Evolutionary conservation across 2,329 filamentous ascomycete genomes (phyloP), one percentile per base, ranked within the genome.

Genomic region (Botryotinia narcissicola): DNA sequence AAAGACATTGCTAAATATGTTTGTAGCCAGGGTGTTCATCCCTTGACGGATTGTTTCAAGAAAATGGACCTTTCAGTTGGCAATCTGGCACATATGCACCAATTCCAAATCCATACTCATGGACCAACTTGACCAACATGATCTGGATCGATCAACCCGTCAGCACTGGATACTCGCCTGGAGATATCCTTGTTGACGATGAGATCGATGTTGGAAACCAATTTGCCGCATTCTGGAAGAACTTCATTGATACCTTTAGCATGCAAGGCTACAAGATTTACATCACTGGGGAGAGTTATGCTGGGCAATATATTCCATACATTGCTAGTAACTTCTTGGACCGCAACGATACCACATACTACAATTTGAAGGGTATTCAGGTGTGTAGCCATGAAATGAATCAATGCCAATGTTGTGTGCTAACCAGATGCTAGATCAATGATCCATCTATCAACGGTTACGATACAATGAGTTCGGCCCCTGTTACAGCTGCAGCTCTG

Each of bases 21-120:
- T 44, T 37, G 14, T n/a, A 72, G 70, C 73, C 96, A 46, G 96
- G 96, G 79, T 98, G 95, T 87, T 97, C 94, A 40, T 98, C 95
- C 67, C 86, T 98, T 79, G 97, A 95, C 77, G 96, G 96, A 77
- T 89, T 98, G 73, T 97, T 99, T 88, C 92, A 79, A 73, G 78
- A 79, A 73, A 78, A 79, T 61, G 79, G 79, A 8, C 78, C 78
- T 25, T 78, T 79, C 46, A 46, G 77, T 8, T 80, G 79, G 78
- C 79, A 78, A 67, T 72, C 76, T 2, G 79, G 79, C 54, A 79
- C 76, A 44, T 80, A 77, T 63, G 72, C 69, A 32, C 79, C 79
- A 25, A 69, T 77, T 22, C 59, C 64, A 8, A 81, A 80, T 66
- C 77, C 79, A 29, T 80, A 78, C 48, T 75, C 75, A 29, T 80